Evolutionary conservation across 805 yeast genomes (phyloP).

Genomic region (Kuraishia ogatae): DNA sequence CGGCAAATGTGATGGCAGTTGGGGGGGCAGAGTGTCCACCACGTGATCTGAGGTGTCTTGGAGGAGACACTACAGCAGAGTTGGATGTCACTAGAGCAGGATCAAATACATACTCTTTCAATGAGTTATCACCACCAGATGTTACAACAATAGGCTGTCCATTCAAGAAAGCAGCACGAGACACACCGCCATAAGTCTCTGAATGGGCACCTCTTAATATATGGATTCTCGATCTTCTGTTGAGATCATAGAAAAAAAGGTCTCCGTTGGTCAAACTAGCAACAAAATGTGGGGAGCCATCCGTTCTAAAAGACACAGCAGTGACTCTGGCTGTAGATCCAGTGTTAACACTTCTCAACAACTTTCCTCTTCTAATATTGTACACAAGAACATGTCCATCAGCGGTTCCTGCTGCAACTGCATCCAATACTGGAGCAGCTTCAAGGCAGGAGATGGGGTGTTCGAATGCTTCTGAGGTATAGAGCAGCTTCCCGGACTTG

Average conservation of each 20-base stretch:
- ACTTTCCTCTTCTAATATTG: slow-evolving; percentile 58
- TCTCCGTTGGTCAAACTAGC: slow-evolving; percentile 78
- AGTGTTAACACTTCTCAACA: slow-evolving; percentile 41
- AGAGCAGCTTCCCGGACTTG: slow-evolving; percentile 67
- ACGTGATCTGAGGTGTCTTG: slow-evolving; percentile 83
- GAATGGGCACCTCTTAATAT: slow-evolving; percentile 64
- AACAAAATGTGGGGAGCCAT: slow-evolving; percentile 77
- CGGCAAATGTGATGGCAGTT: slow-evolving; percentile 62
- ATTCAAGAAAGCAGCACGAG: slow-evolving; percentile 64
- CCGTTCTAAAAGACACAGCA: slow-evolving; percentile 83
- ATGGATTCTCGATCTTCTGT: slow-evolving; percentile 66
- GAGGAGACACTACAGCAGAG: slow-evolving; percentile 68
- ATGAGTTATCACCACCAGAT: slow-evolving; percentile 82
- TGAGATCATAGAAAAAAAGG: slow-evolving; percentile 75
- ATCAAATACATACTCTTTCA: slow-evolving; percentile 90
- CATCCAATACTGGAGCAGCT: slow-evolving; percentile 80
- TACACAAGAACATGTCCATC: slow-evolving; percentile 58
- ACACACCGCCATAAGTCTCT: slow-evolving; percentile 69
- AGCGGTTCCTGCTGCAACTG: slow-evolving; percentile 68
- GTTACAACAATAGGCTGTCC: slow-evolving; percentile 91
- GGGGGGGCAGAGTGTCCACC: slow-evolving; percentile 99
- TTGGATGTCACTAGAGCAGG: slow-evolving; percentile 69
- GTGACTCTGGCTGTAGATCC: slow-evolving; percentile 33
- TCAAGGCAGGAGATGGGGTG: slow-evolving; percentile 62
- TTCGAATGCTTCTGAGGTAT: slow-evolving; percentile 35